Evolutionary conservation across 331 rosid genomes (phyloP), one percentile per base, ranked within the genome.

Genomic region (Rosa hybrid): DNA sequence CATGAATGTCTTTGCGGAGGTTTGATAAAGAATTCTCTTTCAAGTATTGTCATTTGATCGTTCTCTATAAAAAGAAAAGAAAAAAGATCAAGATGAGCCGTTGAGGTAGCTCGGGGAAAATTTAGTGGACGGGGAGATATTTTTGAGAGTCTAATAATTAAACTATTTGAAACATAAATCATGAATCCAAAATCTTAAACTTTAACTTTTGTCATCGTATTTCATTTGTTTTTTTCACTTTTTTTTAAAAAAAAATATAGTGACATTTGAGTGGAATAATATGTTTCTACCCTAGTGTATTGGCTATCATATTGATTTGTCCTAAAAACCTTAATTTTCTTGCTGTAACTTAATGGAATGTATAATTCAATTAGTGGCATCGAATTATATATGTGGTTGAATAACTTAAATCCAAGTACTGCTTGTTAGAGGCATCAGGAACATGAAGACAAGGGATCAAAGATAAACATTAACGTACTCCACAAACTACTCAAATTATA

Each of bases 401-500:
- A 1, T 20, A 8, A n/a, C 39, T n/a, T 9, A 63, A 10, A 30
- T 25, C 51, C 46, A 71, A 79, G 63, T 13, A 1, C 6, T 30
- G 67, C 68, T 74, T 78, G 80, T 25, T 56, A 78, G 69, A 67
- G 71, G 57, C 60, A 71, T 73, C 80, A 45, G 68, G 38, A 74
- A 78, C 49, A 65, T 45, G 71, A 73, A 74, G 84, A 86, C 85
- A 81, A 11, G 65, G 71, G 64, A 67, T 44, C 53, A 79, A 25
- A 83, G 77, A 83, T 18, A 80, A 78, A 77, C 85, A 84, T 70
- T 39, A 73, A 78, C 87, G 81, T 82, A 62, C 82, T 51, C 86
- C 82, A 64, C 78, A 71, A 81, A 81, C 79, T 77, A 23, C 84
- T 82, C 46, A 39, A 42, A 38, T 38, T 72, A 71, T 17, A 21